phyloP scores from a whole-genome alignment of 2,329 filamentous ascomycete genomes.

The Lasiodiplodia sp. region DNA sequence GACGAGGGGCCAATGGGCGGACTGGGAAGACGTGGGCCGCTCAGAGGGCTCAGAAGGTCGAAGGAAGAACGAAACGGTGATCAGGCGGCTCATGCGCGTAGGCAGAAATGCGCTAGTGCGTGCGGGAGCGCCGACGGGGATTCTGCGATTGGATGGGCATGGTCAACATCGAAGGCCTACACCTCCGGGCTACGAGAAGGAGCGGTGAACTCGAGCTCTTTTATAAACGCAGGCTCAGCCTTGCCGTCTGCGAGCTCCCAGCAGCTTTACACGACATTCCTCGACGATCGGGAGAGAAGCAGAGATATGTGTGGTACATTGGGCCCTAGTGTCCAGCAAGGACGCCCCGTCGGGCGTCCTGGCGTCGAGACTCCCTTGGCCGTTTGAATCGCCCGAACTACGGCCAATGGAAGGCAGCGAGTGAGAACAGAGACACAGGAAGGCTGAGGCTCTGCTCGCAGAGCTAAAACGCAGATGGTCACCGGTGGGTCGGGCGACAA shows the following conservation, averaged over 20 bases:
- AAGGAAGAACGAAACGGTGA: not conserved
- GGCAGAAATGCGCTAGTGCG: conserved; percentile 24
- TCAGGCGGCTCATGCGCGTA: conserved; percentile 9
- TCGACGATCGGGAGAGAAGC: not conserved
- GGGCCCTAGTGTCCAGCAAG: not conserved
- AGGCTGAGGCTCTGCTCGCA: conserved; percentile 1
- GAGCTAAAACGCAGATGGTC: not conserved
- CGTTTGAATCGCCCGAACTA: not conserved
- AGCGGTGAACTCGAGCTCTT: not conserved
- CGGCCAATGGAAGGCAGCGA: conserved; percentile 5
- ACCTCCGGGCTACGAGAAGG: not conserved
- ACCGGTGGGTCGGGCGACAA: conserved; percentile 11
- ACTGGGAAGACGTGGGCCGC: not conserved
- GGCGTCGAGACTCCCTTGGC: not conserved
- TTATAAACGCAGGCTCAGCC: conserved; percentile 1
- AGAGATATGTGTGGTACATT: not conserved
- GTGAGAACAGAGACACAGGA: not conserved
- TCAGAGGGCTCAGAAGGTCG: not conserved
- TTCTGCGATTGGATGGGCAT: not conserved
- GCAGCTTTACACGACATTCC: not conserved
- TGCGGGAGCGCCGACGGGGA: not conserved
- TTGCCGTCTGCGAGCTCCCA: not conserved
- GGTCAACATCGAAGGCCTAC: not conserved
- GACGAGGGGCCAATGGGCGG: not conserved
- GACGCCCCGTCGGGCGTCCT: not conserved